A percentile compares a stretch with the other conserved stretches of the same genome.
Evolutionary conservation across 2,329 filamentous ascomycete genomes (phyloP).

Genomic region (Clonostachys byssicola): DNA sequence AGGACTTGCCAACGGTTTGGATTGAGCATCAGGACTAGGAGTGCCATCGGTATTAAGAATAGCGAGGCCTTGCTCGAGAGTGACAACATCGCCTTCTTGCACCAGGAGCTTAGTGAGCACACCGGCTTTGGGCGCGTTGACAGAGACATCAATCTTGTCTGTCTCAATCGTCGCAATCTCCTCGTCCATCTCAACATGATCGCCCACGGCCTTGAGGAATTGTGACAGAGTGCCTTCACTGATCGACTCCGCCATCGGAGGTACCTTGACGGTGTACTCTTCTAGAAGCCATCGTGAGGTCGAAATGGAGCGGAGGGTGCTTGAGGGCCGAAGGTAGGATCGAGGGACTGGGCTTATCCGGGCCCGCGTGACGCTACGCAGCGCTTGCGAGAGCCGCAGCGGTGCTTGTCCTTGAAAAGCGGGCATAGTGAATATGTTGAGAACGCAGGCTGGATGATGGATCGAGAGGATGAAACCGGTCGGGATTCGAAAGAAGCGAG

Average conservation of each 20-base stretch:
- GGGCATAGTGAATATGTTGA: no score
- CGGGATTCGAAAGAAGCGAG: no score
- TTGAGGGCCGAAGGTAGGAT: no score
- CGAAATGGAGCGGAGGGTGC: no score
- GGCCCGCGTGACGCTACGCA: no score
- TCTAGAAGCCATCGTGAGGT: no score
- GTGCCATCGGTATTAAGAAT: neutral
- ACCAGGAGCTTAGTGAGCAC: conserved; percentile 19
- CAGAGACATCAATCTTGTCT: conserved; percentile 24
- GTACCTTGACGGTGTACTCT: conserved; percentile 12
- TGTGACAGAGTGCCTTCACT: conserved; percentile 19
- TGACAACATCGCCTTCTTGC: conserved; percentile 21
- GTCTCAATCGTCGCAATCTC: conserved; percentile 24
- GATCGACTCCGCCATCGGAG: conserved; percentile 24
- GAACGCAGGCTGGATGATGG: no score
- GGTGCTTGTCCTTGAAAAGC: no score
- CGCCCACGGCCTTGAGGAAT: conserved; percentile 19
- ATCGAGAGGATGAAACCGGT: no score
- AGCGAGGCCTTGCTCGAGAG: conserved; percentile 21
- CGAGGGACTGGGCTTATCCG: no score
- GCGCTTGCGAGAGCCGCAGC: no score
- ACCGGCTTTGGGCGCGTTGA: conserved; percentile 16
- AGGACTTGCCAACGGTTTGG: conserved; percentile 2
- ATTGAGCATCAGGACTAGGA: neutral
- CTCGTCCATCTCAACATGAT: conserved; percentile 20